phyloP scores from a whole-genome alignment of 345 rosid species.

The Eucalyptus paniculata region DNA sequence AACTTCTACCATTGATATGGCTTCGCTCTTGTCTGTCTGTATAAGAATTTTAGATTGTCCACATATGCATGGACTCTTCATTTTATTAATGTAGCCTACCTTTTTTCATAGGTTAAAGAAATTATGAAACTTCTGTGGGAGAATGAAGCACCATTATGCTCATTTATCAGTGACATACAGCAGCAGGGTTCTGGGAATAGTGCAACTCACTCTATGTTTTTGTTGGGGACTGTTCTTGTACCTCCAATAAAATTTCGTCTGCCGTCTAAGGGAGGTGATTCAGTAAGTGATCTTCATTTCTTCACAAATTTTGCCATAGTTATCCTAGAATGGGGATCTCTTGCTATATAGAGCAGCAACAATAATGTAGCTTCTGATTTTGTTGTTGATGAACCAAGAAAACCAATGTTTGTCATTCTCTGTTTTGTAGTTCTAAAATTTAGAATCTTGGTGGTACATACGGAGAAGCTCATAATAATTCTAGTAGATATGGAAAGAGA shows the following conservation, averaged over 20 bases:
- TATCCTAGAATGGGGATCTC: no score
- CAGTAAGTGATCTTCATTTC: slow-evolving; percentile 41
- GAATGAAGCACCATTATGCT: slow-evolving; percentile 69
- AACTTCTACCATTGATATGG: not conserved
- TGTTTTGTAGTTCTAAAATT: not conserved
- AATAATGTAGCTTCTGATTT: not conserved
- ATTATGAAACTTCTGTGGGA: slow-evolving; percentile 60
- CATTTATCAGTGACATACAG: slow-evolving; percentile 68
- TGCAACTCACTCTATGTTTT: slow-evolving; percentile 54
- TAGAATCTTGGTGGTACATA: not conserved
- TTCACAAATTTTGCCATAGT: not conserved
- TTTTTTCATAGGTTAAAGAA: slow-evolving; percentile 34
- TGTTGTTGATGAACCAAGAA: not conserved
- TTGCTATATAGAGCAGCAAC: not conserved
- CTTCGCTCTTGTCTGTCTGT: not conserved
- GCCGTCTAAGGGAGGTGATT: slow-evolving; percentile 73
- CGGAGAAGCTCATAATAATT: not conserved
- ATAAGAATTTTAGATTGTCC: not conserved
- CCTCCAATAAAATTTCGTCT: slow-evolving; percentile 89
- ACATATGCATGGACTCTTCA: not conserved
- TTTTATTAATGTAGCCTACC: not conserved
- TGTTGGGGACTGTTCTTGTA: slow-evolving; percentile 67
- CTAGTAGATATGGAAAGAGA: not conserved
- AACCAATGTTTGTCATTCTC: not conserved
- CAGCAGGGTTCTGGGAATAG: slow-evolving; percentile 31